Base-by-base conservation (phyloP, 2,329 filamentous ascomycete genomes). In the Cladosporium phlei region DNA sequence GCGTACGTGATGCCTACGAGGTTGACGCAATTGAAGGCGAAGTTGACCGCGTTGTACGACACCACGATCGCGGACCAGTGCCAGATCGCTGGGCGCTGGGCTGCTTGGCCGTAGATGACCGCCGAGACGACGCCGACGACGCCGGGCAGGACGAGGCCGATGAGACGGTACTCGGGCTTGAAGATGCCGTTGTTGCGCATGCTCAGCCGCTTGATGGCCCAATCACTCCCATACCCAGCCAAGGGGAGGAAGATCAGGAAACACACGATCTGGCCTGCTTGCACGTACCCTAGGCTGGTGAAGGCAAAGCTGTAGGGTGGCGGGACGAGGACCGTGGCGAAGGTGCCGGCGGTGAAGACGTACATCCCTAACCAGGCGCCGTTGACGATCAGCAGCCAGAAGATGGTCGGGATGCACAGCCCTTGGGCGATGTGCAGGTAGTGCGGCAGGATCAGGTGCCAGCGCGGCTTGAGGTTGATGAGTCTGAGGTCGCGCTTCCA, bases 1-100 rank as follows among this genome's bases (percentile, higher is more conserved):
- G 68, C 51, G 44, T 70, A 70, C 0, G 68, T 70, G 45, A 71
- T 69, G 0, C 63, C 67, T 3, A 68, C 66, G 38, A 71, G 69
- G 47, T 71, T 72, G 10, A 64, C 65, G 1, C 67, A 63, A 12
- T 68, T 54, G 33, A 68, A 68, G 24, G 55, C 52, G 38, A 68
- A 68, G 34, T 66, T 64, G 49, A 64, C 63, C 2, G 52, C 60
- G 2, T 53, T 49, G 29, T 56, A 56, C n/a, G 52, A 47, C 17
- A 59, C 63, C 0, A 65, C 64, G 40, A 64, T 56, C 11, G 55
- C 48, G 38, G 66, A 66, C 65, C 65, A 68, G 50, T 66, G 62
- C 38, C 58, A 66, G 1, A 61, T 37, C 3, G 59, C 53, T 0
- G 68, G 68, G 47, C 67, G 53, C 7, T 59, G 47, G 0, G 61